phyloP scores from a whole-genome alignment of 1,284 basidiomycete genomes.

The Rhodotorula glutinis region DNA sequence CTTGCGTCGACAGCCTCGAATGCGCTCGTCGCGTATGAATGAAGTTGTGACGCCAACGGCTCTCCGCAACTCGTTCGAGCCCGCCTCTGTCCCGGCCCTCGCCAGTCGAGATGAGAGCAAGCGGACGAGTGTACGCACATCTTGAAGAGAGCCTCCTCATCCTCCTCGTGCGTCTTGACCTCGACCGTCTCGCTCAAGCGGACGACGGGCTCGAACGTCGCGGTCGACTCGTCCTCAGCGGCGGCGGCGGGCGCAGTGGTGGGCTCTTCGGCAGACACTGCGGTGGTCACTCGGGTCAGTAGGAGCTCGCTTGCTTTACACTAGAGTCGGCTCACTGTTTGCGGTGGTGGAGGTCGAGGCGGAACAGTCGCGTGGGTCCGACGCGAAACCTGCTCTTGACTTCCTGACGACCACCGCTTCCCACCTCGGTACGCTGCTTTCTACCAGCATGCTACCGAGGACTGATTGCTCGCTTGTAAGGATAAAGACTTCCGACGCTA shows the following conservation, averaged over 20 bases:
- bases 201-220: conserved; percentile 94
- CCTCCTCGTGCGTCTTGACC: conserved; percentile 91
- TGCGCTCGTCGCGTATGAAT: too few species aligned
- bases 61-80: too few species aligned
- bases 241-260: conserved; percentile 18
- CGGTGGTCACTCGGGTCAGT: not conserved
- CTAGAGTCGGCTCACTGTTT: not conserved
- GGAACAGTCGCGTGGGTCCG: not conserved
- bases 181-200: conserved; percentile 95
- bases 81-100: not conserved
- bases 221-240: conserved; percentile 75
- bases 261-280: conserved; percentile 29
- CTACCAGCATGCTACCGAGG: too few species aligned
- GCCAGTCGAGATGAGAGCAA: not conserved
- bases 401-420: not conserved
- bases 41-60: too few species aligned
- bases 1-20: too few species aligned
- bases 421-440: too few species aligned
- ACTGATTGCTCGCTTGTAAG: too few species aligned
- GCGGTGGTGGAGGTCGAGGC: not conserved
- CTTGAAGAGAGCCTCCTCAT: conserved; percentile 92
- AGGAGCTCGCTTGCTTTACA: not conserved
- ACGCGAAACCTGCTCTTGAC: not conserved
- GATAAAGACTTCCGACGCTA: too few species aligned
- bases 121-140: conserved; percentile 60